Conservation (phyloP, 495 filamentous ascomycete genomes). For the Ascobolus immersus region DNA sequence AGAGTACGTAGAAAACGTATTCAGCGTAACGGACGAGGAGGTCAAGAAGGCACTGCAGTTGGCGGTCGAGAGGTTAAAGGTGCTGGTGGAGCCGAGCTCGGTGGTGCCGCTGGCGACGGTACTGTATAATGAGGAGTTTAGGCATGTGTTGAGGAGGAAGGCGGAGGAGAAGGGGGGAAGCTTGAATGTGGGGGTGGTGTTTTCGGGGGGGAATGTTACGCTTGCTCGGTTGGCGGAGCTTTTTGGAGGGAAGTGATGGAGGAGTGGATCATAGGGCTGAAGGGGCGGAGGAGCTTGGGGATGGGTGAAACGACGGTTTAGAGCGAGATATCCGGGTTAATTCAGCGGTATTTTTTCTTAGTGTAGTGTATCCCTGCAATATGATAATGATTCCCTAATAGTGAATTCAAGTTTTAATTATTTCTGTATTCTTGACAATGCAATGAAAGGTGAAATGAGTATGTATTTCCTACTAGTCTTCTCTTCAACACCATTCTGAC, state of each 20-base stretch:
- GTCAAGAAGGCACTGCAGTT: constrained; percentile 53
- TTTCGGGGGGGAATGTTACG: constrained; percentile 79
- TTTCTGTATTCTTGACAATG: too few relatives aligned
- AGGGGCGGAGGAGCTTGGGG: too few relatives aligned
- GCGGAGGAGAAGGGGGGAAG: constrained; percentile 27
- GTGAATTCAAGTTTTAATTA: too few relatives aligned
- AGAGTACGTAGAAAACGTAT: constrained; percentile 46
- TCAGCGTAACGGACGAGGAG: constrained; percentile 53
- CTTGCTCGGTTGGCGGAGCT: constrained; percentile 48
- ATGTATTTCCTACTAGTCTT: too few relatives aligned
- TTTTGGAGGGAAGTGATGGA: constrained; percentile 19
- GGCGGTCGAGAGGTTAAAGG: constrained; percentile 73
- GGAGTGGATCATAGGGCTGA: too few relatives aligned
- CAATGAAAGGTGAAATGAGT: too few relatives aligned
- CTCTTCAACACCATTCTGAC: too few relatives aligned
- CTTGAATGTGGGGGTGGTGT: constrained; percentile 55
- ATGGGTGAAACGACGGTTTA: too few relatives aligned
- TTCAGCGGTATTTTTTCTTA: too few relatives aligned
- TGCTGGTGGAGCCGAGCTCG: constrained; percentile 73
- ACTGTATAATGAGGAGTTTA: constrained; percentile 66
- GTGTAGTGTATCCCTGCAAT: too few relatives aligned
- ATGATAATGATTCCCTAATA: too few relatives aligned
- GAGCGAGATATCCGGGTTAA: too few relatives aligned
- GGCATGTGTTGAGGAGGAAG: constrained; percentile 39
- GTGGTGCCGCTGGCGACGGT: constrained; percentile 64